Percentiles rank a stretch among this genome's conserved stretches.
These are phyloP conservation scores for Zygoascus hellenicus DNA, from an alignment of 1,139 yeast genomes.

Conservation along the genomic window DNA sequence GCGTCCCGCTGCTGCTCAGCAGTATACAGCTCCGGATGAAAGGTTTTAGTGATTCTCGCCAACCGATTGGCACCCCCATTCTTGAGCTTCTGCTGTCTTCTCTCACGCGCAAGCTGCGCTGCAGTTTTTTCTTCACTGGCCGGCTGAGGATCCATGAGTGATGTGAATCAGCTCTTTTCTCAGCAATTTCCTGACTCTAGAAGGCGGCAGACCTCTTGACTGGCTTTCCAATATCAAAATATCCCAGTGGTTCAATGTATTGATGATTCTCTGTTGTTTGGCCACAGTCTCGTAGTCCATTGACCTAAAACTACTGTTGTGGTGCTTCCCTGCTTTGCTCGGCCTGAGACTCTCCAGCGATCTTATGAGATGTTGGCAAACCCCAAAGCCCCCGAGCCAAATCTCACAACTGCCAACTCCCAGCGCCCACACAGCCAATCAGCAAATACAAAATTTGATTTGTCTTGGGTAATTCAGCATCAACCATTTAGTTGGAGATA, in stretches of 20 bases:
- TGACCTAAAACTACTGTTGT: background rate
- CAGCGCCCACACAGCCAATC: no score
- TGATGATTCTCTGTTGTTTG: slow-evolving; percentile 14
- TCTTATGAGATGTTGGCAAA: no score
- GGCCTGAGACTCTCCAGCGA: no score
- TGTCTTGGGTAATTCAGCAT: no score
- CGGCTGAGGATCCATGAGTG: slow-evolving; percentile 1
- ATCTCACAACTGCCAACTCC: no score
- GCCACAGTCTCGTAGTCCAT: slow-evolving; percentile 21
- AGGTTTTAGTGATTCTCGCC: slow-evolving; percentile 34
- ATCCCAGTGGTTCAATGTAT: slow-evolving; percentile 20
- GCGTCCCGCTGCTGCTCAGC: background rate
- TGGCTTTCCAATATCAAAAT: slow-evolving; percentile 13
- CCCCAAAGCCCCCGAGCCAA: no score
- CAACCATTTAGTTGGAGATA: no score
- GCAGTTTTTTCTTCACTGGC: background rate
- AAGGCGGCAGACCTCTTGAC: slow-evolving; percentile 14
- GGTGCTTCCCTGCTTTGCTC: no score
- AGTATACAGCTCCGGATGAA: slow-evolving; percentile 6
- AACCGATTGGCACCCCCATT: slow-evolving; percentile 34
- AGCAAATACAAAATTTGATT: no score
- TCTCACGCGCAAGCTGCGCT: slow-evolving; percentile 29
- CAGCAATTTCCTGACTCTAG: slow-evolving; percentile 13
- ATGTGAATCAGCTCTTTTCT: slow-evolving; percentile 8
- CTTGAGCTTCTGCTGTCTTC: slow-evolving; percentile 34